Conservation (phyloP, 805 yeast species). For the Teunomyces tritomae region DNA sequence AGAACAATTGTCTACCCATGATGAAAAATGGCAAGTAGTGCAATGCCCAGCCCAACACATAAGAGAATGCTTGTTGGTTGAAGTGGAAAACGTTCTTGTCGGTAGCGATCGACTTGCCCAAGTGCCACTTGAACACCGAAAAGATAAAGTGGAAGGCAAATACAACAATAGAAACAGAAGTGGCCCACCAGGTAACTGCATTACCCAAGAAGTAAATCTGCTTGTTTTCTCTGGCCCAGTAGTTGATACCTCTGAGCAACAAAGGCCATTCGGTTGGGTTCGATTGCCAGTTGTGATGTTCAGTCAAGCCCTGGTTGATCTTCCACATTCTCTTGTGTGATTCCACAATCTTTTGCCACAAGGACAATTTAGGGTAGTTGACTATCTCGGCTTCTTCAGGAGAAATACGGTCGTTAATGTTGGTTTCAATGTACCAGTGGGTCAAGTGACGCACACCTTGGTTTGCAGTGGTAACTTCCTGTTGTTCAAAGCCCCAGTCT, state of each 20-base stretch:
- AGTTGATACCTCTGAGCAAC: constrained; percentile 73
- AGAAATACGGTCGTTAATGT: constrained; percentile 50
- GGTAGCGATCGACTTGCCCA: constrained; percentile 40
- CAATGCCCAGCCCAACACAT: constrained; percentile 64
- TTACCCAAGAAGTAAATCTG: constrained; percentile 76
- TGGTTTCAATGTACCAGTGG: constrained; percentile 74
- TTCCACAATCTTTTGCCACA: constrained; percentile 61
- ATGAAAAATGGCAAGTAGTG: constrained; percentile 76
- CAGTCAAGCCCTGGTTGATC: constrained; percentile 65
- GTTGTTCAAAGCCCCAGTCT: constrained; percentile 81
- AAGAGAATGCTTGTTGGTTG: constrained; percentile 61
- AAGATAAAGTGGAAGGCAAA: constrained; percentile 50
- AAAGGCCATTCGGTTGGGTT: constrained; percentile 74
- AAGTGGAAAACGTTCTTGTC: constrained; percentile 60
- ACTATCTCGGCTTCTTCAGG: constrained; percentile 21
- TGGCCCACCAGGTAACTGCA: constrained; percentile 77
- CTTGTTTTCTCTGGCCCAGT: constrained; percentile 62
- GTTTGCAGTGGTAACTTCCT: constrained; percentile 77
- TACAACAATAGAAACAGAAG: constrained; percentile 50
- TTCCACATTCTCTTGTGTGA: constrained; percentile 75
- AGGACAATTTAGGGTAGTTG: constrained; percentile 52
- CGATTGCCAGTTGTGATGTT: constrained; percentile 70
- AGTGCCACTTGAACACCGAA: constrained; percentile 61
- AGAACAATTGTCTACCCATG: constrained; percentile 90
- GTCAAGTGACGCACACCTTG: constrained; percentile 61